Evolutionary conservation across 2,329 filamentous ascomycete genomes (phyloP).

Genomic region (Alternaria sp.): DNA sequence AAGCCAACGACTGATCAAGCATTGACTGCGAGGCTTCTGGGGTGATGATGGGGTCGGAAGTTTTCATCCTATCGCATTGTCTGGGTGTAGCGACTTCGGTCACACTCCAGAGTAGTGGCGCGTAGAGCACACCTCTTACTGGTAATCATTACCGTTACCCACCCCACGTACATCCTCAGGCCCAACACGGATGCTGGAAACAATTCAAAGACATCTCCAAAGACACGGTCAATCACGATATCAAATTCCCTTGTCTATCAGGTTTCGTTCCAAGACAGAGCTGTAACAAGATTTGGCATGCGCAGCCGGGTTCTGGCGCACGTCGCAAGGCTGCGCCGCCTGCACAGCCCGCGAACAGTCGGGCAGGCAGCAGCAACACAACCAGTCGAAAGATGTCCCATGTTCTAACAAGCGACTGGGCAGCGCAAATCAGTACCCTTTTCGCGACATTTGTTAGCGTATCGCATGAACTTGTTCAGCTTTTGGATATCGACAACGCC

Average conservation of each 20-base stretch:
- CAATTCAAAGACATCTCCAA: neutral
- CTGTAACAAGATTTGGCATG: neutral
- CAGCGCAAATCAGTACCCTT: neutral
- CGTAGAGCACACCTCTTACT: neutral
- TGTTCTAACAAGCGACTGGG: slow-evolving; percentile 7
- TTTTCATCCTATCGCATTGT: neutral
- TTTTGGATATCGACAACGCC: neutral
- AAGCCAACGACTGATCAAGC: neutral
- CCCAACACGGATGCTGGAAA: neutral
- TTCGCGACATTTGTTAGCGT: neutral
- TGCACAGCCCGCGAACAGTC: neutral
- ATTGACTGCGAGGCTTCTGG: neutral
- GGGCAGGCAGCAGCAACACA: slow-evolving; percentile 7
- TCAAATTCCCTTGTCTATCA: neutral
- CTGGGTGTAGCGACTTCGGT: slow-evolving; percentile 1
- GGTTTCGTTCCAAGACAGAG: neutral
- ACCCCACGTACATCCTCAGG: neutral
- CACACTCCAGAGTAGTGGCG: neutral
- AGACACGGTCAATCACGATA: neutral
- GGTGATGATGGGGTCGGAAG: neutral
- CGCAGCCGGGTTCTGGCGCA: neutral
- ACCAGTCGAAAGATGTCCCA: neutral
- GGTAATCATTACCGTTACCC: neutral
- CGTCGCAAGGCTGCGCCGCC: slow-evolving; percentile 1
- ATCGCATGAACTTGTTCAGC: slow-evolving; percentile 9